Evolutionary conservation across 2,329 filamentous ascomycete genomes (phyloP).

Genomic region (Helotiales sp.): DNA sequence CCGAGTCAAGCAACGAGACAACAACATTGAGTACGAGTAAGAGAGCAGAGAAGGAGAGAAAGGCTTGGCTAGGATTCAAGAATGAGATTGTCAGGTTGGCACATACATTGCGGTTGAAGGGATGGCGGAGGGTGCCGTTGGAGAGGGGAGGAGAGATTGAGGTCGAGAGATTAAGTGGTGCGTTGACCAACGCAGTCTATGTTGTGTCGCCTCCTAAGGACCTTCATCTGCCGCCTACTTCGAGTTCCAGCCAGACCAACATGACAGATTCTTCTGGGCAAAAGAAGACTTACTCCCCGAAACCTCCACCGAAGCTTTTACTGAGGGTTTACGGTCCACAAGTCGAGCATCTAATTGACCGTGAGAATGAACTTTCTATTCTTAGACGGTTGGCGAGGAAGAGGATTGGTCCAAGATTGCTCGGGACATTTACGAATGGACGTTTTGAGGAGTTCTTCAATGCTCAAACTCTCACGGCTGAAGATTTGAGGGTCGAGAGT

Average conservation of each 20-base stretch:
- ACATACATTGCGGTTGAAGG: conserved; percentile 86
- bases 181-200: conserved; percentile 94
- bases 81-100: conserved; percentile 85
- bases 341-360: conserved; percentile 92
- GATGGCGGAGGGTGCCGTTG: conserved; percentile 82
- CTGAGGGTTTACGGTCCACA: conserved; percentile 93
- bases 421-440: conserved; percentile 92
- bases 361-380: conserved; percentile 85
- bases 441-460: conserved; percentile 95
- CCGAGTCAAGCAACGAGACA: conserved; percentile 39
- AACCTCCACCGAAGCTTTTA: conserved; percentile 63
- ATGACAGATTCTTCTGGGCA: conserved; percentile 18
- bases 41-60: conserved; percentile 64
- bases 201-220: conserved; percentile 81
- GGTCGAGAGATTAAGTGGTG: conserved; percentile 81
- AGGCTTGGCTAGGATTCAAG: conserved; percentile 86
- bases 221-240: conserved; percentile 37
- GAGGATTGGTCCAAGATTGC: conserved; percentile 85
- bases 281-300: conserved; percentile 25
- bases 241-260: no score
- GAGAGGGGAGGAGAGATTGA: conserved; percentile 67
- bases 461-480: conserved; percentile 74
- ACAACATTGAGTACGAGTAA: conserved; percentile 42
- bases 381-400: conserved; percentile 83
- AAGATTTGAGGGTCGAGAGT: conserved; percentile 75